These are phyloP conservation scores for Tylopilus vinaceipallidus DNA, from an alignment of 768 basidiomycete species.

Conservation along the genomic window DNA sequence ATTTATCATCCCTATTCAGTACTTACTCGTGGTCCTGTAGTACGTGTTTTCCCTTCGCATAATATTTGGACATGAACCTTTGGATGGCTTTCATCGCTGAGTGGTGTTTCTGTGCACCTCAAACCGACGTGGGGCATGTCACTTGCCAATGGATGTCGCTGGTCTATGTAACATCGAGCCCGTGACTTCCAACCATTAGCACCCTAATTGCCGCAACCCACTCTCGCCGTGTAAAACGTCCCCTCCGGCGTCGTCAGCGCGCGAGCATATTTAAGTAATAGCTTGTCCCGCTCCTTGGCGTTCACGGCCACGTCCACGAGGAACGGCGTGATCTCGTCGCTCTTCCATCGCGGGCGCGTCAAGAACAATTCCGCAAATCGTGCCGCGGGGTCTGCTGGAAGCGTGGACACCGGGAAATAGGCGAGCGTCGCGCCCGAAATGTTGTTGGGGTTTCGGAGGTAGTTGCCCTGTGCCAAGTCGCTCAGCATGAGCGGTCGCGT, in stretches of 20 bases:
- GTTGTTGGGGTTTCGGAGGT: conserved; percentile 46
- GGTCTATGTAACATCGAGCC: too few species aligned
- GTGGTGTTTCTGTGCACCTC: too few species aligned
- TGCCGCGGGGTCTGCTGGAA: conserved; percentile 74
- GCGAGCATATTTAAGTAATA: conserved; percentile 84
- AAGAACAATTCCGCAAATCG: conserved; percentile 90
- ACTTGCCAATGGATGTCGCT: too few species aligned
- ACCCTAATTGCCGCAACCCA: conserved; percentile 51
- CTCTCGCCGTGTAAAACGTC: conserved; percentile 72
- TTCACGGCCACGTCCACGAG: conserved; percentile 80
- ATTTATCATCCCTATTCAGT: too few species aligned
- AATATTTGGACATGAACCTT: too few species aligned
- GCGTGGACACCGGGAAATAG: conserved; percentile 73
- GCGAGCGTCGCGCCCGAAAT: conserved; percentile 42
- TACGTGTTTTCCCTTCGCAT: too few species aligned
- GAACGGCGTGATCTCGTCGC: conserved; percentile 80
- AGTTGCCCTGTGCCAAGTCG: too few species aligned
- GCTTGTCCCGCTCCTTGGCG: conserved; percentile 81
- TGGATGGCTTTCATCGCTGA: too few species aligned
- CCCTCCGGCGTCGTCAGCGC: conserved; percentile 68
- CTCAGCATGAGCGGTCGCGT: neutral
- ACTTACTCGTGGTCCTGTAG: too few species aligned
- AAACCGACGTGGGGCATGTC: too few species aligned
- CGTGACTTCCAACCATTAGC: neutral
- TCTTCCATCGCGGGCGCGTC: conserved; percentile 71